Evolutionary conservation across 1,284 basidiomycete species (phyloP), one percentile per base, ranked within the genome.

Genomic region (Athelia sp.): DNA sequence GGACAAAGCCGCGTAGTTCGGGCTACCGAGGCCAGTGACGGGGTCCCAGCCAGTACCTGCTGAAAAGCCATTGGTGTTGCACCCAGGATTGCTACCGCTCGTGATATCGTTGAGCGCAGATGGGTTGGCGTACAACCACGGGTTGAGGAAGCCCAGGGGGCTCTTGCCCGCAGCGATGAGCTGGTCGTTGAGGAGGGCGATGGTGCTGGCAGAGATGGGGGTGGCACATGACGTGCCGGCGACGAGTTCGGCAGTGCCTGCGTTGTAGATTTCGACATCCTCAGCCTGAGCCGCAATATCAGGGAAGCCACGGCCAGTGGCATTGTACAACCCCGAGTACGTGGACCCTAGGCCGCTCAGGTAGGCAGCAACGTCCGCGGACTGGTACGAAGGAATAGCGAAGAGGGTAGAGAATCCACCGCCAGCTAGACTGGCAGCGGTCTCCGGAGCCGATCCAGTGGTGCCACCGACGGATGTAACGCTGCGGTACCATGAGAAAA

Each of bases 161-260:
- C 60, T 55, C 53, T 74, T 72, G 15, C 76, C 74, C 14, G 59
- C 49, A 1, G 64, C 55, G 36, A 79, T 57, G n/a, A 73, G 72
- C n/a, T 70, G 69, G 53, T 80, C 78, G 60, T 83, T 83, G 24
- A 84, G 61, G 58, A 82, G 65, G 0, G 77, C 69, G 43, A 84
- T 63, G 49, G 82, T 68, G 10, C 71, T 64, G 10, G 72, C 72
- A 52, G 81, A 67, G 3, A 76, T 72, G 1, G 81, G 81, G 10
- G 74, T 57, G 3, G 79, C 72, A 1, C 78, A 78, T 21, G 76
- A 78, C 6, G 81, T 82, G 18, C 81, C 81, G 35, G 67, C 74
- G 43, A 75, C 67, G 60, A 42, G 59, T 13, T 55, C 53, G 17
- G 56, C 38, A 2, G 50, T 45, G 14, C 66, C 66, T 3, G 47